Conservation (phyloP, 768 basidiomycete species). For the Serpula lacrymans region DNA sequence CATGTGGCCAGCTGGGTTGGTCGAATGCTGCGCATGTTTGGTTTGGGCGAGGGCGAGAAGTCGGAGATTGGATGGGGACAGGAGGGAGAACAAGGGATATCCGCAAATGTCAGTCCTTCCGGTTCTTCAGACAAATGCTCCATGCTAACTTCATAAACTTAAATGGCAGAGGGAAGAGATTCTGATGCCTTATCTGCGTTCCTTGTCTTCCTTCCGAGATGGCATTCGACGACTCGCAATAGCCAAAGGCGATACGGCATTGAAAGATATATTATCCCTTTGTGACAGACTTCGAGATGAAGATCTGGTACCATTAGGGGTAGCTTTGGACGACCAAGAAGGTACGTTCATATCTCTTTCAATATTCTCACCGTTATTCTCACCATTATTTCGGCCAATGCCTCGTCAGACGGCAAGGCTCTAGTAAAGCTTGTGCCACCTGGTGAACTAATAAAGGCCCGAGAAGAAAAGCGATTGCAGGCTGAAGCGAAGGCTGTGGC, state of each 20-base stretch:
- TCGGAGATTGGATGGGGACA: conserved; percentile 86
- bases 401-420: conserved; percentile 80
- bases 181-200: conserved; percentile 84
- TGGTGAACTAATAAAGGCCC: conserved; percentile 71
- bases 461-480: conserved; percentile 83
- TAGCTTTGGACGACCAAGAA: conserved; percentile 96
- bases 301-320: conserved; percentile 90
- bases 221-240: conserved; percentile 82
- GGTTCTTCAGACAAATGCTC: no score
- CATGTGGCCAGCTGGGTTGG: conserved; percentile 67
- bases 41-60: conserved; percentile 67
- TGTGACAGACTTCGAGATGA: conserved; percentile 88
- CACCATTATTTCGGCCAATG: background rate
- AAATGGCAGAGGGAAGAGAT: conserved; percentile 68
- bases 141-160: conserved; percentile 8
- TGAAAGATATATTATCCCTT: conserved; percentile 79
- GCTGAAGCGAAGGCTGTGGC: conserved; percentile 74
- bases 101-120: conserved; percentile 43
- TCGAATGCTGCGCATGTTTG: conserved; percentile 74
- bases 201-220: conserved; percentile 89
- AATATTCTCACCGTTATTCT: background rate
- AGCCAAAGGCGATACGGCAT: conserved; percentile 55
- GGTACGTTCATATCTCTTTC: conserved; percentile 40
- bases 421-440: conserved; percentile 90
- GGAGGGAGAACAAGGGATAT: conserved; percentile 37